Evolutionary conservation across 108 stramenopile species (phyloP).

Genomic region (Mediolabrus comicus): DNA sequence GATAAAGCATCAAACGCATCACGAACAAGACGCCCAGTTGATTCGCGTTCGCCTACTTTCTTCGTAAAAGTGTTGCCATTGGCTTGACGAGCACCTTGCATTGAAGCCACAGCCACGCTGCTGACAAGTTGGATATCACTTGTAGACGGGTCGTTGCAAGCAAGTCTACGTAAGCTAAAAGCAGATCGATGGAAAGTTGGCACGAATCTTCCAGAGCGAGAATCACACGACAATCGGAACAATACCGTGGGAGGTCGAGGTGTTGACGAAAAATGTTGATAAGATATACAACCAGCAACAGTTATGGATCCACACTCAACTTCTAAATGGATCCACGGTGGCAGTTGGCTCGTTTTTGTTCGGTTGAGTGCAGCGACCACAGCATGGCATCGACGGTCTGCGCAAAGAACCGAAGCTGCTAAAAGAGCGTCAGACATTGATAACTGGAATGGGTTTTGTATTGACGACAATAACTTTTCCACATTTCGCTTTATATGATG

Average conservation of each 20-base stretch:
- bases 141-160: slow-evolving; percentile 69
- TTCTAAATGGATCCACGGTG: slow-evolving; percentile 73
- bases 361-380: slow-evolving; percentile 61
- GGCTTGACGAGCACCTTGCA: neutral
- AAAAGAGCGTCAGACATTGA: slow-evolving; percentile 83
- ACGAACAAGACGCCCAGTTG: slow-evolving; percentile 67
- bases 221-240: slow-evolving; percentile 82
- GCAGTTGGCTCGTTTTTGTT: slow-evolving; percentile 40
- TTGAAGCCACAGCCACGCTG: slow-evolving; percentile 48
- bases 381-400: slow-evolving; percentile 76
- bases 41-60: slow-evolving; percentile 27
- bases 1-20: slow-evolving; percentile 79
- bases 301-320: slow-evolving; percentile 76
- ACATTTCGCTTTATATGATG: slow-evolving; percentile 59
- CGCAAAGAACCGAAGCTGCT: slow-evolving; percentile 79
- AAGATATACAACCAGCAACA: slow-evolving; percentile 65
- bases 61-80: slow-evolving; percentile 25
- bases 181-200: slow-evolving; percentile 66
- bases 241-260: slow-evolving; percentile 47
- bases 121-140: slow-evolving; percentile 68
- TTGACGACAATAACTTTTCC: slow-evolving; percentile 66
- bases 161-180: slow-evolving; percentile 61
- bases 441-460: slow-evolving; percentile 78
- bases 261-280: slow-evolving; percentile 8
- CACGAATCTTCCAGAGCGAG: slow-evolving; percentile 74